Conservation (phyloP, 2,329 filamentous ascomycete species). For the Beauveria scarabaeidicola region DNA sequence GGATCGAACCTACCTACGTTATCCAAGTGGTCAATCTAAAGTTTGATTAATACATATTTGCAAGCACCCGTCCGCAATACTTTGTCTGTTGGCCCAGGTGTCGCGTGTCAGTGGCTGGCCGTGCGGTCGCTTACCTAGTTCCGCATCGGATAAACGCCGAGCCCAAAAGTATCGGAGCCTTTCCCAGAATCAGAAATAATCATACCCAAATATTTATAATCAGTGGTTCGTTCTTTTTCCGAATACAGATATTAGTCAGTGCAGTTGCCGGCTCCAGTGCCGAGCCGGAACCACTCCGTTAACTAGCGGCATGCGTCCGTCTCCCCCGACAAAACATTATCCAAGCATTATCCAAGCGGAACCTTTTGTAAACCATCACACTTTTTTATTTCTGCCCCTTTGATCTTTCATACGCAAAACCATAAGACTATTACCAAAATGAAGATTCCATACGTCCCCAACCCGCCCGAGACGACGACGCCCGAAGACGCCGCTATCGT, state of each 20-base stretch:
- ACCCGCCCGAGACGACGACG: conserved; percentile 38
- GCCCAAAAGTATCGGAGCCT: background rate
- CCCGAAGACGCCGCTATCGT: conserved; percentile 49
- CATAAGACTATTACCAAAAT: conserved; percentile 30
- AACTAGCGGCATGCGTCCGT: background rate
- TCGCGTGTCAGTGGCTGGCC: background rate
- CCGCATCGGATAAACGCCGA: background rate
- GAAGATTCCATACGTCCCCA: conserved; percentile 58
- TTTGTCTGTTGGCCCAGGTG: background rate
- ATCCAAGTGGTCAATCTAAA: too few species aligned
- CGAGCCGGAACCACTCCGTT: background rate
- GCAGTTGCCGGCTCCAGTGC: conserved; percentile 4
- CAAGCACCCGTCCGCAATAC: too few species aligned
- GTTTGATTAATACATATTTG: too few species aligned
- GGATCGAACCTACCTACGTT: too few species aligned
- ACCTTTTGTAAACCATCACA: background rate
- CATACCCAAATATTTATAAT: background rate
- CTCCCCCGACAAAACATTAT: background rate
- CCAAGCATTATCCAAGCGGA: background rate
- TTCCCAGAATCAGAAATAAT: too few species aligned
- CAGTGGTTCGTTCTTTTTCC: background rate
- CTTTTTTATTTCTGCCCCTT: background rate
- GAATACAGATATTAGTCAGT: background rate
- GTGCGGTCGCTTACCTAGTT: background rate
- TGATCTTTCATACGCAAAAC: background rate